phyloP scores from a whole-genome alignment of 192 early-diverging fungal species.

The Backusella tuberculispora region DNA sequence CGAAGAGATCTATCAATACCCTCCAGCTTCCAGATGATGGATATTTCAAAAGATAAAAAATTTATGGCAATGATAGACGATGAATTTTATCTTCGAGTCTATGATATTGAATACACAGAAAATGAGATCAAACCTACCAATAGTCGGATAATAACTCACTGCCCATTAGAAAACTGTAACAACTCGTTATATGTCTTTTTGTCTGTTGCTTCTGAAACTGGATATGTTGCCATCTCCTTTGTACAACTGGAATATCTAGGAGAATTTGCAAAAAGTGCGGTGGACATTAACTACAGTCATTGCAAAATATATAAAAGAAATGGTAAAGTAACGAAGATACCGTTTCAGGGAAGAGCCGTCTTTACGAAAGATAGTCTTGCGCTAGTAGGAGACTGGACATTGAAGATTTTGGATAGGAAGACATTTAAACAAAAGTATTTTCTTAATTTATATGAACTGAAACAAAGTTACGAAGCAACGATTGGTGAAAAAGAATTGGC shows the following conservation, averaged over 20 bases:
- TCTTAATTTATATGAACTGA: neutral
- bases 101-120: neutral
- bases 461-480: neutral
- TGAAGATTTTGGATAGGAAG: neutral
- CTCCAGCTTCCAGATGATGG: neutral
- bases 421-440: neutral
- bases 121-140: neutral
- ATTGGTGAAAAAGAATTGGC: neutral
- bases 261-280: neutral
- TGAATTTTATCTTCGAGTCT: neutral
- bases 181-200: neutral
- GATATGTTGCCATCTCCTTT: neutral
- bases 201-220: neutral
- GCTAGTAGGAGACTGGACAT: neutral
- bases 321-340: neutral
- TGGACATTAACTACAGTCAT: neutral
- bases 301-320: neutral
- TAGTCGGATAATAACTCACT: neutral
- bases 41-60: constrained; percentile 8
- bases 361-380: neutral
- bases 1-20: neutral
- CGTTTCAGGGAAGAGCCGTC: neutral
- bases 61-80: neutral
- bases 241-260: neutral
- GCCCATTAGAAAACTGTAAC: too few relatives aligned